Evolutionary conservation across 306 rosid species (phyloP).

Genomic region (Elaeagnus macrophylla): DNA sequence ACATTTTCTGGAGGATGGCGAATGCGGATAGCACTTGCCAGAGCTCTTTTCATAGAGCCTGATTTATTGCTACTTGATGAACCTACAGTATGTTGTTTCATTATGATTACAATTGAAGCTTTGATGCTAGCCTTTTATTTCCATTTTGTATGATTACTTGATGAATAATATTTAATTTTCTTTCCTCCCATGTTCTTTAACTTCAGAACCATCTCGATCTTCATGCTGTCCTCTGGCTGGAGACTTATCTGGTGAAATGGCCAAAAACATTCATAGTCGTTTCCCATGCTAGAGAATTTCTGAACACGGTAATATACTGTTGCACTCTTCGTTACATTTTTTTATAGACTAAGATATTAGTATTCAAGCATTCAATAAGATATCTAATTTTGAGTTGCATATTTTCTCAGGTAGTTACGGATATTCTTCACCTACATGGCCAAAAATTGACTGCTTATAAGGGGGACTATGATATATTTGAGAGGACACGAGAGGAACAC

Average conservation of each 20-base stretch:
- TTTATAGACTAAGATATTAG: slow-evolving; percentile 5
- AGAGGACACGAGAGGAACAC: slow-evolving; percentile 80
- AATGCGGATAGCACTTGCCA: slow-evolving; percentile 99
- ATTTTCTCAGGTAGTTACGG: slow-evolving; percentile 73
- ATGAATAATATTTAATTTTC: neutral
- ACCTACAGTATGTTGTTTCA: slow-evolving; percentile 61
- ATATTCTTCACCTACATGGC: slow-evolving; percentile 80
- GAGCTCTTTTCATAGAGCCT: slow-evolving; percentile 92
- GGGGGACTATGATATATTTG: slow-evolving; percentile 90
- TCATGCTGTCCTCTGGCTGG: slow-evolving; percentile 98
- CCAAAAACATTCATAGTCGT: slow-evolving; percentile 91
- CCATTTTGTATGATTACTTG: neutral
- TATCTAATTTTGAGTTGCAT: slow-evolving; percentile 14
- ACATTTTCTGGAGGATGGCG: slow-evolving; percentile 98
- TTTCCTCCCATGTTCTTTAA: neutral
- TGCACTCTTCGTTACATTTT: slow-evolving; percentile 2
- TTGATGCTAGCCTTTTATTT: slow-evolving; percentile 2
- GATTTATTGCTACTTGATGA: slow-evolving; percentile 91
- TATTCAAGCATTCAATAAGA: slow-evolving; percentile 1
- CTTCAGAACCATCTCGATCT: slow-evolving; percentile 99
- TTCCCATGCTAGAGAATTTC: slow-evolving; percentile 97
- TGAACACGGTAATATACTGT: slow-evolving; percentile 65
- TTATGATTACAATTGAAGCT: slow-evolving; percentile 9
- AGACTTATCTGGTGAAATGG: slow-evolving; percentile 84
- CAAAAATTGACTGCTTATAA: slow-evolving; percentile 63